Conservation (phyloP, 2,329 filamentous ascomycete species). For the Diaporthe nobilis region DNA sequence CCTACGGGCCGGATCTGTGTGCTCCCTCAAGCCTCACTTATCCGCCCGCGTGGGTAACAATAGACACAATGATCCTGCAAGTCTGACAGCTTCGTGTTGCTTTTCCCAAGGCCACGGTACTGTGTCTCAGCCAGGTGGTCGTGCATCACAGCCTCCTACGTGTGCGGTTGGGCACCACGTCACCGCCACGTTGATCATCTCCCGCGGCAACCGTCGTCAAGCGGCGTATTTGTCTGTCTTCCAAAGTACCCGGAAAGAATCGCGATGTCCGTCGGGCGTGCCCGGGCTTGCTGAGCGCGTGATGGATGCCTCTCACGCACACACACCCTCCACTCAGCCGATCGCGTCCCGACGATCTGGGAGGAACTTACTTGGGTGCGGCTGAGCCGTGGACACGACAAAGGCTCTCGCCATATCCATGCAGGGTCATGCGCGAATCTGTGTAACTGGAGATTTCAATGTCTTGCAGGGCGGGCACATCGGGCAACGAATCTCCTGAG, state of each 20-base stretch:
- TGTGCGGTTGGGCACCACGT: not conserved
- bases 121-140: conserved; percentile 24
- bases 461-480: conserved; percentile 27
- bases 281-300: conserved; percentile 1
- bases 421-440: conserved; percentile 20
- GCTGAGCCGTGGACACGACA: not conserved
- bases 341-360: conserved; percentile 16
- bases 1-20: conserved; percentile 19
- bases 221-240: no score
- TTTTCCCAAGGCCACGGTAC: not conserved
- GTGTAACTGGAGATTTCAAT: conserved; percentile 35
- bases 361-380: conserved; percentile 2
- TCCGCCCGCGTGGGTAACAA: conserved; percentile 17
- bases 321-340: not conserved
- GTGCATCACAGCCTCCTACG: conserved; percentile 2
- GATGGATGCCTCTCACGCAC: not conserved
- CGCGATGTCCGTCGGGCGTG: not conserved
- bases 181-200: not conserved
- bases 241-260: not conserved
- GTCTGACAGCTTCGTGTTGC: conserved; percentile 25
- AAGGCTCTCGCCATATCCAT: not conserved
- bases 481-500: conserved; percentile 18
- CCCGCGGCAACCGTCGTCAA: not conserved
- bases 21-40: conserved; percentile 2
- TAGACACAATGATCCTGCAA: conserved; percentile 10